These are phyloP conservation scores for Chalciporus pseudorubinellus DNA, from an alignment of 768 basidiomycete genomes.

Conservation along the genomic window DNA sequence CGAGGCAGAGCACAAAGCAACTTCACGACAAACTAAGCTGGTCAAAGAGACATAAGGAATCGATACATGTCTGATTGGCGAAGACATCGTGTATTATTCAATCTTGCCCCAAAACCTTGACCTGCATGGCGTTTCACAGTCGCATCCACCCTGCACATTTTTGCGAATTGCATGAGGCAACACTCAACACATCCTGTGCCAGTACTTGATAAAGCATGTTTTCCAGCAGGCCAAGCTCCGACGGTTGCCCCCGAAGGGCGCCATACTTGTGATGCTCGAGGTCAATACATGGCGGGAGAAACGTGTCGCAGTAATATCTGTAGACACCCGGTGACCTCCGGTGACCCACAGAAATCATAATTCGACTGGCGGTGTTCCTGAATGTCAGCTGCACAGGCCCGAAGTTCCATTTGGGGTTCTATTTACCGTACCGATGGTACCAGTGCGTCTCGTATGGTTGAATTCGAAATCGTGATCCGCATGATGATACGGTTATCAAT, in stretches of 20 bases:
- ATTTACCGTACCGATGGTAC: too few species aligned
- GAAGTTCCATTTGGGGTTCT: too few species aligned
- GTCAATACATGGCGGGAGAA: neutral
- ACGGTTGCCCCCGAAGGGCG: neutral
- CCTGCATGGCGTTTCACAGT: neutral
- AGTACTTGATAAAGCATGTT: slow-evolving; percentile 13
- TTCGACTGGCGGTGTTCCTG: too few species aligned
- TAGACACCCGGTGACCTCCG: too few species aligned
- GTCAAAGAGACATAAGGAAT: neutral
- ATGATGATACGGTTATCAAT: neutral
- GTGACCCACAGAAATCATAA: too few species aligned
- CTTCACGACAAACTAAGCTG: neutral
- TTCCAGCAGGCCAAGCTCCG: slow-evolving; percentile 8
- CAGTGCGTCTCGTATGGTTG: too few species aligned
- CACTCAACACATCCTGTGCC: neutral
- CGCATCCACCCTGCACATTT: neutral
- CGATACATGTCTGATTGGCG: neutral
- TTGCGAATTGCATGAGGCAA: slow-evolving; percentile 1
- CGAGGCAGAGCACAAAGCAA: neutral
- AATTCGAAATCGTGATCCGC: too few species aligned
- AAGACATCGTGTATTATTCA: neutral
- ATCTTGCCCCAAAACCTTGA: too few species aligned
- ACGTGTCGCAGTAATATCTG: neutral
- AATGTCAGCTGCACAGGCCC: too few species aligned
- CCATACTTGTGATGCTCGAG: too few species aligned